Percentiles rank a stretch among this genome's conserved stretches.
These are phyloP conservation scores for Graphilbum ipis-grandicollis DNA, from an alignment of 2,329 filamentous ascomycete genomes.

Conservation along the genomic window DNA sequence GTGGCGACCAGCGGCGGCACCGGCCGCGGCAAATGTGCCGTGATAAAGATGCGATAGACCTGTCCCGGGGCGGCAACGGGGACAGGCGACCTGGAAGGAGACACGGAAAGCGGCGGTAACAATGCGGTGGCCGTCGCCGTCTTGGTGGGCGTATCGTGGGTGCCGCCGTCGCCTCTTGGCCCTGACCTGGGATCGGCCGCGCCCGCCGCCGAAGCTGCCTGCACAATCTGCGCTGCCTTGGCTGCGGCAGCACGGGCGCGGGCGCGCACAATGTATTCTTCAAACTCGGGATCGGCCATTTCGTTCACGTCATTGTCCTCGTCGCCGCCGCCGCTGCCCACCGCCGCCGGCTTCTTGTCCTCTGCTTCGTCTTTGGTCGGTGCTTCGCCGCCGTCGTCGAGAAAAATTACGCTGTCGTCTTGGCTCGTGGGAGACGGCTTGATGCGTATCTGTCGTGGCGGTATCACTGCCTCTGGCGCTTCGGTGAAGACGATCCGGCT, in stretches of 20 bases:
- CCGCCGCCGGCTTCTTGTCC: background rate
- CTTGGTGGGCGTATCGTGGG: background rate
- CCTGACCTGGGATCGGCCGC: background rate
- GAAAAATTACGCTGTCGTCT: constrained; percentile 2
- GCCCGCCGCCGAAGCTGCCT: background rate
- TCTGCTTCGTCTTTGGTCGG: background rate
- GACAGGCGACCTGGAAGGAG: too few species aligned
- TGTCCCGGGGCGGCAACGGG: too few species aligned
- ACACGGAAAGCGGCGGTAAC: too few species aligned
- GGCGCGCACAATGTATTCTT: constrained; percentile 9
- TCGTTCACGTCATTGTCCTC: constrained; percentile 7
- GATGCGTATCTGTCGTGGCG: background rate
- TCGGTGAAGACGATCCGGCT: background rate
- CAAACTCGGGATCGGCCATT: constrained; percentile 7
- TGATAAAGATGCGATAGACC: constrained; percentile 36
- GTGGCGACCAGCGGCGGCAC: constrained; percentile 34
- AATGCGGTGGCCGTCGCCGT: too few species aligned
- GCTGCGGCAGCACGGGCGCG: constrained; percentile 6
- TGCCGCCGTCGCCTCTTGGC: background rate
- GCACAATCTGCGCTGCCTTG: constrained; percentile 2
- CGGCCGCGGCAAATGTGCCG: constrained; percentile 38
- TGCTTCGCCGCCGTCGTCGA: constrained; percentile 3
- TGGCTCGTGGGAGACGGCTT: background rate
- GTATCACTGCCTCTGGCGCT: background rate
- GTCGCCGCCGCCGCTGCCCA: background rate